Conservation (phyloP, 2,329 filamentous ascomycete genomes). For the Aspergillus fijiensis region DNA sequence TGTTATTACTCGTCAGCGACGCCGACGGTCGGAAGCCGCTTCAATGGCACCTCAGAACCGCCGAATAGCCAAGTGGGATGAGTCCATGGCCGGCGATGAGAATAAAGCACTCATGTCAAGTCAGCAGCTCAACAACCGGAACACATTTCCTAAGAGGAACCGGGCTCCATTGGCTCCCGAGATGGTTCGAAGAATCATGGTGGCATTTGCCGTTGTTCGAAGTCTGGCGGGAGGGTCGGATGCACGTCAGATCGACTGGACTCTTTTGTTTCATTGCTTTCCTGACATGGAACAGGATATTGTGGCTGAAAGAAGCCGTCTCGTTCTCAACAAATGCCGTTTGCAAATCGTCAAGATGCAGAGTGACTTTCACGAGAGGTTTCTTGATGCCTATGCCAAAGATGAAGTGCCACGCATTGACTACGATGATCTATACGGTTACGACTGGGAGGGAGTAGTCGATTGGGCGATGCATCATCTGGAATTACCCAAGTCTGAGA, state of each 20-base stretch:
- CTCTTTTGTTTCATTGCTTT: slow-evolving; percentile 44
- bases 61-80: slow-evolving; percentile 30
- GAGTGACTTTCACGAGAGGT: slow-evolving; percentile 48
- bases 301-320: slow-evolving; percentile 40
- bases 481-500: slow-evolving; percentile 38
- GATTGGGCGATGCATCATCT: slow-evolving; percentile 48
- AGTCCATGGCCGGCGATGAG: slow-evolving; percentile 13
- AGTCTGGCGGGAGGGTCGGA: slow-evolving; percentile 47
- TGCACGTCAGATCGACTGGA: slow-evolving; percentile 46
- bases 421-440: slow-evolving; percentile 43
- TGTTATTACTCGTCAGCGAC: slow-evolving; percentile 10
- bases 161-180: slow-evolving; percentile 25
- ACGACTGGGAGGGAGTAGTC: slow-evolving; percentile 49
- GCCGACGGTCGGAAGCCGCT: not conserved
- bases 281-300: slow-evolving; percentile 40
- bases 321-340: slow-evolving; percentile 38
- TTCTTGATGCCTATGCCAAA: slow-evolving; percentile 46
- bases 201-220: slow-evolving; percentile 47
- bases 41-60: slow-evolving; percentile 18
- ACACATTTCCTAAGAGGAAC: slow-evolving; percentile 14
- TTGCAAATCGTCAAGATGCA: slow-evolving; percentile 46
- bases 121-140: slow-evolving; percentile 25
- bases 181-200: slow-evolving; percentile 38
- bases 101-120: slow-evolving; percentile 7
- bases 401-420: slow-evolving; percentile 46